Conservation (phyloP, 2,329 filamentous ascomycete species). For the Calonectria pauciramosa region DNA sequence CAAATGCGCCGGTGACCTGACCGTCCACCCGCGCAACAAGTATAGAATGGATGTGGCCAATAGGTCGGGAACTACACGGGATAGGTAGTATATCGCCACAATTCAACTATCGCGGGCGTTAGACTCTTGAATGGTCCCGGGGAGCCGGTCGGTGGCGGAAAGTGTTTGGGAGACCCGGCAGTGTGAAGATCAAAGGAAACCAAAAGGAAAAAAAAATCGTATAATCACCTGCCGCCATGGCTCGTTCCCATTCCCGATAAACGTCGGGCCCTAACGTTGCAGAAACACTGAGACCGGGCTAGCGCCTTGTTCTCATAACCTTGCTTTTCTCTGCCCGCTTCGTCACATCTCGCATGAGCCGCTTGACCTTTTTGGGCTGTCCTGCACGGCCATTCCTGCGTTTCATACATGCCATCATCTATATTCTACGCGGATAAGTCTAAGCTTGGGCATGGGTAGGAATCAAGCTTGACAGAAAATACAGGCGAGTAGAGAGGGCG, state of each 20-base stretch:
- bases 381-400: slow-evolving; percentile 18
- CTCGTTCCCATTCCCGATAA: slow-evolving; percentile 16
- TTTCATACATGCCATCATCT: slow-evolving; percentile 27
- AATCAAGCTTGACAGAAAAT: background rate
- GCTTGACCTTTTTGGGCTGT: background rate
- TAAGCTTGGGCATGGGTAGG: background rate
- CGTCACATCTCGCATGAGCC: slow-evolving; percentile 21
- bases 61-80: background rate
- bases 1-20: background rate
- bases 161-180: too few relatives aligned
- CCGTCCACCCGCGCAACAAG: background rate
- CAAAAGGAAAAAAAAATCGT: background rate
- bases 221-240: background rate
- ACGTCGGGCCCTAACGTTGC: slow-evolving; percentile 12
- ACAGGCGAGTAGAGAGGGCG: background rate
- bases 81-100: background rate
- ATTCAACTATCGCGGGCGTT: background rate
- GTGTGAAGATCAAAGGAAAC: background rate
- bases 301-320: slow-evolving; percentile 3
- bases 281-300: slow-evolving; percentile 10
- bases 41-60: background rate
- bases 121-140: background rate
- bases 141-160: background rate
- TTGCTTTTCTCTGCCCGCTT: background rate
- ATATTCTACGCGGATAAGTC: slow-evolving; percentile 6